A percentile compares a stretch with the other conserved stretches of the same genome.
phyloP scores from a whole-genome alignment of 164 flowering plant species.

The Cinnamomum micranthum region DNA sequence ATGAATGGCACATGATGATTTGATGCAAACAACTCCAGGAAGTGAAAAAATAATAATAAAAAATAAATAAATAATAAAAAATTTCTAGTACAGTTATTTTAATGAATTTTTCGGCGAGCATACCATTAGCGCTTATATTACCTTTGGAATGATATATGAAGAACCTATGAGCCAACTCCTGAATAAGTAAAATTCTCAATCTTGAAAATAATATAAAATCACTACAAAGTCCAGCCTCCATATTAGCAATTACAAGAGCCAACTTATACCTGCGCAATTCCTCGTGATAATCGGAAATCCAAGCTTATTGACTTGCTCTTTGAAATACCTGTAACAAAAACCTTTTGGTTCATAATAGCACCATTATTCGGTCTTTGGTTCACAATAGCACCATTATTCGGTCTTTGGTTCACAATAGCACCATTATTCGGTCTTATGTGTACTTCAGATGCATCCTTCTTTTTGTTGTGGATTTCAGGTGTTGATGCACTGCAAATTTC shows the following conservation, averaged over 20 bases:
- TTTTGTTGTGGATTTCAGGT: slow-evolving; percentile 14
- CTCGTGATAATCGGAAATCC: slow-evolving; percentile 89
- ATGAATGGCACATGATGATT: too few species aligned
- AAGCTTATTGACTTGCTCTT: slow-evolving; percentile 72
- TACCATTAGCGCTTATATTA: too few species aligned
- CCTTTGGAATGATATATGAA: too few species aligned
- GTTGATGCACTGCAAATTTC: slow-evolving; percentile 18
- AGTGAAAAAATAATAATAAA: too few species aligned
- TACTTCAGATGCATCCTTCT: slow-evolving; percentile 22
- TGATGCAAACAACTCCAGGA: too few species aligned
- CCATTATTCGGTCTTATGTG: slow-evolving; percentile 15
- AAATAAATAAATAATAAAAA: too few species aligned
- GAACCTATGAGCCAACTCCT: too few species aligned
- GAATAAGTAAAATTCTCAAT: too few species aligned
- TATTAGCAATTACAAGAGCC: background rate
- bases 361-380: slow-evolving; percentile 32
- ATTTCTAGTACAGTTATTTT: too few species aligned
- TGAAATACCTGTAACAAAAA: slow-evolving; percentile 46
- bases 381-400: slow-evolving; percentile 5
- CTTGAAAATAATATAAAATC: too few species aligned
- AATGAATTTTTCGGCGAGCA: too few species aligned
- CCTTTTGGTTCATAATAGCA: slow-evolving; percentile 41
- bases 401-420: slow-evolving; percentile 19
- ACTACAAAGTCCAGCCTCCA: background rate
- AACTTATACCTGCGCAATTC: slow-evolving; percentile 70